phyloP scores from a whole-genome alignment of 164 flowering plant genomes.

The Umbellularia californica region DNA sequence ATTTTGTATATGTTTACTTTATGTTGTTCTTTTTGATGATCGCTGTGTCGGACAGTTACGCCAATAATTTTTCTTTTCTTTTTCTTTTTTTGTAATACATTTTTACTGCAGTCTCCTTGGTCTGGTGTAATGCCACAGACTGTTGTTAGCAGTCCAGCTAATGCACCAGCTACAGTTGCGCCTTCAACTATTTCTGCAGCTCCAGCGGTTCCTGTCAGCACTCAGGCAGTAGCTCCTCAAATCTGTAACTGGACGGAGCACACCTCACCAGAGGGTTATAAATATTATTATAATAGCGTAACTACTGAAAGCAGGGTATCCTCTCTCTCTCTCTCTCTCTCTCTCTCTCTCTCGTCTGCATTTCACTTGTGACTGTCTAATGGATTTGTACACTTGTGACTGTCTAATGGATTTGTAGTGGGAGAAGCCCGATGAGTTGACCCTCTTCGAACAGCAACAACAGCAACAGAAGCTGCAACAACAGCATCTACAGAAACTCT shows the following conservation, averaged over 20 bases:
- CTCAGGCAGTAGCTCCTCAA: conserved; percentile 30
- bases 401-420: conserved; percentile 50
- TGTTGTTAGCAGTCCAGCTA: conserved; percentile 31
- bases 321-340: background rate
- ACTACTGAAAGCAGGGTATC: conserved; percentile 86
- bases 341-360: background rate
- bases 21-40: background rate
- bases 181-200: conserved; percentile 37
- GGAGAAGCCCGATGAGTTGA: conserved; percentile 93
- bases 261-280: conserved; percentile 90
- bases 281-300: conserved; percentile 73
- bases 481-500: conserved; percentile 41
- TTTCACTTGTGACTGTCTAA: background rate
- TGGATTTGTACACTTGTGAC: conserved; percentile 24
- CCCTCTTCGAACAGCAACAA: conserved; percentile 45
- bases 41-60: background rate
- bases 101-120: conserved; percentile 54
- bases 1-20: background rate
- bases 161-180: conserved; percentile 36
- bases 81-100: background rate
- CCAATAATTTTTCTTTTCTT: background rate
- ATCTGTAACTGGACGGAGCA: conserved; percentile 95
- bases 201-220: conserved; percentile 26
- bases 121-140: conserved; percentile 40
- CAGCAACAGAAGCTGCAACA: conserved; percentile 19